These are phyloP conservation scores for Stemphylium lycopersici DNA, from an alignment of 2,329 filamentous ascomycete genomes.

Conservation along the genomic window DNA sequence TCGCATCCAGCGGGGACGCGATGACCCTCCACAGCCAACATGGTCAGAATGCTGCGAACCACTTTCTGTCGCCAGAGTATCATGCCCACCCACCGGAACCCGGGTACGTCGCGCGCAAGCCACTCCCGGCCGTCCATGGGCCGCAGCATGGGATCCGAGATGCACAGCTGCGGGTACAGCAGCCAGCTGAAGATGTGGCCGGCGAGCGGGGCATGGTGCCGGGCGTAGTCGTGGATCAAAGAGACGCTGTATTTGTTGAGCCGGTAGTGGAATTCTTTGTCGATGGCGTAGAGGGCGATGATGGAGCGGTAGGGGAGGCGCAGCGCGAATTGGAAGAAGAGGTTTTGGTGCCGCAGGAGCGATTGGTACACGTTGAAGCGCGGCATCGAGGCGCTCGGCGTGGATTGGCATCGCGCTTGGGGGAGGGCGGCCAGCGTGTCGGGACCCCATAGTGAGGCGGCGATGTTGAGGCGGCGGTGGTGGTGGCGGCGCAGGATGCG, in stretches of 20 bases:
- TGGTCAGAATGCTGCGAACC: conserved; percentile 61
- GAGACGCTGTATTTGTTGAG: conserved; percentile 60
- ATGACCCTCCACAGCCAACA: conserved; percentile 67
- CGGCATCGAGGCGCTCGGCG: not conserved
- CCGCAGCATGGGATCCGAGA: conserved; percentile 64
- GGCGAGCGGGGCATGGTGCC: conserved; percentile 61
- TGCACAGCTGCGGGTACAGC: conserved; percentile 63
- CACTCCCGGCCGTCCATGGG: conserved; percentile 48
- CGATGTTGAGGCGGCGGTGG: conserved; percentile 33
- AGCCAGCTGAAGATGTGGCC: conserved; percentile 65
- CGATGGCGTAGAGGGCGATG: conserved; percentile 45
- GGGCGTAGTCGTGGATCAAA: conserved; percentile 62
- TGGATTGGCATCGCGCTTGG: not conserved
- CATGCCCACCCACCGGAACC: conserved; percentile 72
- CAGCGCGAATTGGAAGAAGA: conserved; percentile 44
- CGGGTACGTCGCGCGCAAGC: conserved; percentile 58
- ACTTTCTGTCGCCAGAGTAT: conserved; percentile 55
- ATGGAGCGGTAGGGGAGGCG: conserved; percentile 32
- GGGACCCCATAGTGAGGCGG: conserved; percentile 25
- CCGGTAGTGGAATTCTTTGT: conserved; percentile 49
- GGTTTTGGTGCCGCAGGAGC: conserved; percentile 43
- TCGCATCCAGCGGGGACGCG: conserved; percentile 54
- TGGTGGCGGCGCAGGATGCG: conserved; percentile 28
- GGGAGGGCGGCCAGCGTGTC: conserved; percentile 12
- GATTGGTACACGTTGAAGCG: conserved; percentile 45